Base-by-base conservation (phyloP, 345 rosid genomes). In the Pelargonium nanum region DNA sequence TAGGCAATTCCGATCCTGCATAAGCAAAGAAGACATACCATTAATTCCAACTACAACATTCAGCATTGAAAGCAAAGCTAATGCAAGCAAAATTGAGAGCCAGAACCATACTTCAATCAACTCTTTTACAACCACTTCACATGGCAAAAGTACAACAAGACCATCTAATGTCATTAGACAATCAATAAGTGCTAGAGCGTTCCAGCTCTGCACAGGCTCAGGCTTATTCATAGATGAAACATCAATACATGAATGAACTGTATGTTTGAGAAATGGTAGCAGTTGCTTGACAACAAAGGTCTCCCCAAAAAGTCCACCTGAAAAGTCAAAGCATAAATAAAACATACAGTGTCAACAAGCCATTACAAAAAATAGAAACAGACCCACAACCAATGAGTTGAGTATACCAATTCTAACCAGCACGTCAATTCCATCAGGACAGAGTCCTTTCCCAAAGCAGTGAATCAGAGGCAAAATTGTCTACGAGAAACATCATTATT, bases 181-280 rank as follows among this genome's bases (percentile, higher is more conserved):
- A 75, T 91, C 98, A 56, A 78, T 63, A 32, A 91, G 77, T 40
- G 91, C 91, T 56, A 86, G 71, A 65, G 87, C 74, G 76, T 86
- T 80, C 98, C 98, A 91, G 74, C 89, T 83, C 72, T 79, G 96
- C 56, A 81, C 64, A 10, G 98, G 94, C 79, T 91, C 98, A 21
- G 95, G 85, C 74, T 78, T 88, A 72, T 82, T 84, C 76, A 66
- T 72, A 68, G 58, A 65, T 57, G 87, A 81, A 64, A 88, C 72
- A 65, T 72, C 69, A 57, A 86, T 72, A 70, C 88, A 86, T 65
- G 85, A 83, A 72, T 56, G 78, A 68, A 77, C 79, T 60, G 86
- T 85, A 70, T 79, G 83, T 71, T 83, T 90, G 67, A 91, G 96
- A 74, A 88, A 73, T 21, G 98, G 98, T 57, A 91, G 73, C 86